Conservation (phyloP, 345 rosid species). For the Mercurialis annua region DNA sequence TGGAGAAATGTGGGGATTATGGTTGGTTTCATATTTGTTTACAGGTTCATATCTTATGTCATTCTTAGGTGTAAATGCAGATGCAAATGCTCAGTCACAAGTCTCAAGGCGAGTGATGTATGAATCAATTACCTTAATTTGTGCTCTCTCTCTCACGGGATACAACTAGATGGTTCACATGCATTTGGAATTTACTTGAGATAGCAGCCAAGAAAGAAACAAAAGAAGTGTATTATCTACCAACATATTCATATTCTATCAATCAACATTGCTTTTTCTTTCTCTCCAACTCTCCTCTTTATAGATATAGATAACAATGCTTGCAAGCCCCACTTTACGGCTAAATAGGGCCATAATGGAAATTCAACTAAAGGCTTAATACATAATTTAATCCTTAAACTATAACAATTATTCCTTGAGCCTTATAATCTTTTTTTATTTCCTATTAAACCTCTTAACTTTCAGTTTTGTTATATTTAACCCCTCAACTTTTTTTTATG, state of each 20-base stretch:
- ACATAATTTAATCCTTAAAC: too few species aligned
- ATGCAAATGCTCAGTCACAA: slow-evolving; percentile 60
- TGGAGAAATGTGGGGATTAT: slow-evolving; percentile 80
- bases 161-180: slow-evolving; percentile 35
- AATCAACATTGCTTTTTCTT: not conserved
- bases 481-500: too few species aligned
- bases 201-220: slow-evolving; percentile 23
- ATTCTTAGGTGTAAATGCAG: slow-evolving; percentile 75
- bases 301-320: too few species aligned
- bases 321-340: too few species aligned
- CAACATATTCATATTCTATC: not conserved
- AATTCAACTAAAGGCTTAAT: too few species aligned
- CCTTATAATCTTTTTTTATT: too few species aligned
- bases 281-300: too few species aligned
- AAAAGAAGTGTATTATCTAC: not conserved
- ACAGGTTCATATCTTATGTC: slow-evolving; percentile 77
- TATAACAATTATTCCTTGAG: too few species aligned
- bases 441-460: too few species aligned
- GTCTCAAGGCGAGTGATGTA: slow-evolving; percentile 29
- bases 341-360: too few species aligned
- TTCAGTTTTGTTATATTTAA: too few species aligned
- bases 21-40: slow-evolving; percentile 64
- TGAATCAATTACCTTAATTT: slow-evolving; percentile 18
- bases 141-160: slow-evolving; percentile 31
- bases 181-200: slow-evolving; percentile 39